phyloP scores from a whole-genome alignment of 2,329 filamentous ascomycete species.

The Lecanicillium sp. region DNA sequence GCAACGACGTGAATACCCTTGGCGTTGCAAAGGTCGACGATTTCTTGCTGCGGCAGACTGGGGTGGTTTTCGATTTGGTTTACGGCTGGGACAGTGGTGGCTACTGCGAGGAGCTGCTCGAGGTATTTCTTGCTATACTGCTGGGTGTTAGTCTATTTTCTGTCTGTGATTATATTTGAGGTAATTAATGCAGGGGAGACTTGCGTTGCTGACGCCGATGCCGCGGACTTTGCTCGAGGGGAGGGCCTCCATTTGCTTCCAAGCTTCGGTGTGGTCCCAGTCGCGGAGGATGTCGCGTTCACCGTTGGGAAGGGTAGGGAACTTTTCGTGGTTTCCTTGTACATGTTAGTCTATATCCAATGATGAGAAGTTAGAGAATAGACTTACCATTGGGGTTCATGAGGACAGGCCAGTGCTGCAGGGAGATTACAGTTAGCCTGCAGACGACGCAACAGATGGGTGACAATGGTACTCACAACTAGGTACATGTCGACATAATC shows the following conservation, averaged over 20 bases:
- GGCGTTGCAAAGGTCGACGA: constrained; percentile 58
- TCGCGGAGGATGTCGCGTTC: constrained; percentile 61
- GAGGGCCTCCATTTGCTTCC: constrained; percentile 66
- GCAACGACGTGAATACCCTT: constrained; percentile 66
- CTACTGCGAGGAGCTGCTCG: constrained; percentile 41
- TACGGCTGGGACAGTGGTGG: constrained; percentile 51
- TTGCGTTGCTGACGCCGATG: constrained; percentile 49
- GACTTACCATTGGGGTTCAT: constrained; percentile 64
- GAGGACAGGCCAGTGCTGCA: constrained; percentile 69
- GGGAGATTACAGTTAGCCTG: not conserved
- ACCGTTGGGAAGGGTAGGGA: constrained; percentile 68
- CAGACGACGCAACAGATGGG: not conserved
- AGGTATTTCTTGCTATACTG: constrained; percentile 47
- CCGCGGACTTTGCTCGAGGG: constrained; percentile 47
- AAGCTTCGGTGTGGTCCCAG: constrained; percentile 67
- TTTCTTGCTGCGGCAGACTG: constrained; percentile 61
- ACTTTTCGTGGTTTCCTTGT: constrained; percentile 58
- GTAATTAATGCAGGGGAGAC: constrained; percentile 9
- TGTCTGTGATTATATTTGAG: too few relatives aligned
- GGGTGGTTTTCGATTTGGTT: constrained; percentile 73
- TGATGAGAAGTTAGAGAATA: not conserved
- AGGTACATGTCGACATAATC: constrained; percentile 78
- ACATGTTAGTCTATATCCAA: not conserved
- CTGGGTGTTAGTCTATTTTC: too few relatives aligned
- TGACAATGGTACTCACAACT: constrained; percentile 38